Percentiles rank a stretch among this genome's conserved stretches.
These are phyloP conservation scores for Xylariaceae sp. DNA, from an alignment of 2,329 filamentous ascomycete species.

Conservation along the genomic window DNA sequence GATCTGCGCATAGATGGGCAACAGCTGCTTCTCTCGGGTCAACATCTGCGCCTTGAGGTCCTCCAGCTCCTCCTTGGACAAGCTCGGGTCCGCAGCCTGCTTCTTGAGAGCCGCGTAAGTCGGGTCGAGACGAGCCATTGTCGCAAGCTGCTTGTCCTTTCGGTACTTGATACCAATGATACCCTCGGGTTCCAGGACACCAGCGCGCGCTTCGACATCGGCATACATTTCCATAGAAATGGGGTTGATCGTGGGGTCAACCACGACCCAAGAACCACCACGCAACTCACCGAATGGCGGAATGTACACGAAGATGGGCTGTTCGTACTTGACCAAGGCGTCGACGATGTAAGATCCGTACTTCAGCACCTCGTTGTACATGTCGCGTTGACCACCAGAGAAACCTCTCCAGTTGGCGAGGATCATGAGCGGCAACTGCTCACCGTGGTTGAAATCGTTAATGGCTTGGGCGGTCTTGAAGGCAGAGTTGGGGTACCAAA, in stretches of 20 bases:
- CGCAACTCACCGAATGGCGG: slow-evolving; percentile 93
- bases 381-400: slow-evolving; percentile 98
- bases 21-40: slow-evolving; percentile 76
- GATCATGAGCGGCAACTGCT: slow-evolving; percentile 98
- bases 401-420: slow-evolving; percentile 99
- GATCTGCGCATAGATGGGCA: slow-evolving; percentile 92
- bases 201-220: slow-evolving; percentile 87
- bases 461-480: slow-evolving; percentile 99
- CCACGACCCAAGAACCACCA: slow-evolving; percentile 98
- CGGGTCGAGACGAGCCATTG: slow-evolving; percentile 89
- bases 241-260: slow-evolving; percentile 97
- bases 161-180: slow-evolving; percentile 99
- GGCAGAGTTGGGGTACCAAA: slow-evolving; percentile 99
- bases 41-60: slow-evolving; percentile 80
- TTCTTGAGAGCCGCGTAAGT: slow-evolving; percentile 80
- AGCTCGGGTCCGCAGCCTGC: slow-evolving; percentile 60
- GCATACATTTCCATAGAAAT: slow-evolving; percentile 99
- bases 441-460: slow-evolving; percentile 97
- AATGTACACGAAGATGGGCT: slow-evolving; percentile 98
- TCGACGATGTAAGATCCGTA: slow-evolving; percentile 99
- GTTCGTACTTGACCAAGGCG: slow-evolving; percentile 95
- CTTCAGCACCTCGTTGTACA: slow-evolving; percentile 99
- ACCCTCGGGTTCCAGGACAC: slow-evolving; percentile 96
- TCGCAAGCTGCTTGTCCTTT: slow-evolving; percentile 93
- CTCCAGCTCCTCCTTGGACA: slow-evolving; percentile 68